phyloP scores from a whole-genome alignment of 495 filamentous ascomycete genomes.

The Penicillium macrosclerotiorum region DNA sequence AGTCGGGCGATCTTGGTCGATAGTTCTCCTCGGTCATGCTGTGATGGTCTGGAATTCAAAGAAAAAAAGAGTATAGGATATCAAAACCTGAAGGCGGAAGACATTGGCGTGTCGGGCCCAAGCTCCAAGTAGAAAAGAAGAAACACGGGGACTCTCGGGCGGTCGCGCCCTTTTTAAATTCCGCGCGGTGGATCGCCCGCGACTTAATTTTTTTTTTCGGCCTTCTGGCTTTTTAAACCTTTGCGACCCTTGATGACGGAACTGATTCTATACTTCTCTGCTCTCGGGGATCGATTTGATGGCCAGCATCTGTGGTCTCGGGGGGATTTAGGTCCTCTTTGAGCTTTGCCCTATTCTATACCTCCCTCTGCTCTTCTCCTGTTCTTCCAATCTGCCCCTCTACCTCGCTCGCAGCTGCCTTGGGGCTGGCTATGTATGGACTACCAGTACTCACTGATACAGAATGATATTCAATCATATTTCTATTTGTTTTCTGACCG shows the following conservation, averaged over 20 bases:
- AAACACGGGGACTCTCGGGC: conserved; percentile 13
- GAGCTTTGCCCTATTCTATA: conserved; percentile 5
- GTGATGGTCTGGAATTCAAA: conserved; percentile 5
- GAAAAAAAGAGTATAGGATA: not conserved
- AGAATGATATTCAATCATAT: not conserved
- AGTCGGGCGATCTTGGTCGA: conserved; percentile 29
- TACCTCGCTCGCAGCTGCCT: not conserved
- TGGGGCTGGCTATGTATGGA: not conserved
- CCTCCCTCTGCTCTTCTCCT: not conserved
- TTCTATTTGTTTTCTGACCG: conserved; percentile 5
- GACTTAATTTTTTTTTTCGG: conserved; percentile 17
- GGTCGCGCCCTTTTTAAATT: conserved; percentile 34
- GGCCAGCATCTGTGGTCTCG: no score
- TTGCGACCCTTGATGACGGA: no score
- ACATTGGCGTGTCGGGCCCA: conserved; percentile 10
- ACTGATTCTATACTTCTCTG: no score
- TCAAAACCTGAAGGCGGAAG: conserved; percentile 5
- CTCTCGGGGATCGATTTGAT: no score
- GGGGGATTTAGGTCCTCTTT: no score
- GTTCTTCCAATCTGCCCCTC: not conserved
- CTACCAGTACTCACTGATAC: not conserved
- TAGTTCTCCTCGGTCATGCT: conserved; percentile 32
- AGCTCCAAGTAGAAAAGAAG: conserved; percentile 16
- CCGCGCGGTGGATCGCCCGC: conserved; percentile 8
- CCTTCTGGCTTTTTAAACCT: conserved; percentile 6